Evolutionary conservation across 352 stramenopile genomes (phyloP).

Genomic region (Globisporangium okanoganense): DNA sequence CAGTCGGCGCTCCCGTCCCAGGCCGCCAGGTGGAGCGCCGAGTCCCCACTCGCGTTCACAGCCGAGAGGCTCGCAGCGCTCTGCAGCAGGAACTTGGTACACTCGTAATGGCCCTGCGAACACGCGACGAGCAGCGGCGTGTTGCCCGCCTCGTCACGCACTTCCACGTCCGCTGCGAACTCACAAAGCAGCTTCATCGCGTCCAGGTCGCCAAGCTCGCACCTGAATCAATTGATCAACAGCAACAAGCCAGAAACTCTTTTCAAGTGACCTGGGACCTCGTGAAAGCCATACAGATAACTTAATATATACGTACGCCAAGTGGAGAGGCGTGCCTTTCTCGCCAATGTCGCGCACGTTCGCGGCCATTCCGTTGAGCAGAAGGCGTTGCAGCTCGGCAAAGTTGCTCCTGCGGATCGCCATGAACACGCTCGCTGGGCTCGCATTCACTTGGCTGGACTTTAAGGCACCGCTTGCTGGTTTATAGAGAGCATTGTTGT

Average conservation of each 20-base stretch:
- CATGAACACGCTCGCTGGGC: slow-evolving; percentile 36
- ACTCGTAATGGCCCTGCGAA: slow-evolving; percentile 64
- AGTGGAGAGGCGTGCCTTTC: slow-evolving; percentile 64
- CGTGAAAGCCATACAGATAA: too few relatives aligned
- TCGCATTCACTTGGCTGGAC: background rate
- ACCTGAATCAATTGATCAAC: slow-evolving; percentile 26
- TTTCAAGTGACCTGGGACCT: too few relatives aligned
- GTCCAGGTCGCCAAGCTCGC: slow-evolving; percentile 61
- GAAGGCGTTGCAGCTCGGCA: slow-evolving; percentile 35
- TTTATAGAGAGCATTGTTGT: background rate
- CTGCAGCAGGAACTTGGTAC: slow-evolving; percentile 66
- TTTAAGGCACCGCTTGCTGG: background rate
- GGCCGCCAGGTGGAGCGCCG: slow-evolving; percentile 60
- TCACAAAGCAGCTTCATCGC: slow-evolving; percentile 64
- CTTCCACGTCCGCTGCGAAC: slow-evolving; percentile 59
- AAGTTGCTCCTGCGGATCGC: slow-evolving; percentile 45
- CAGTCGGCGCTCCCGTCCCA: slow-evolving; percentile 62
- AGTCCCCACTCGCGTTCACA: slow-evolving; percentile 42
- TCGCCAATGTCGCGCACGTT: slow-evolving; percentile 59
- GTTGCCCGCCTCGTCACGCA: slow-evolving; percentile 58
- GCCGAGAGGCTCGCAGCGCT: slow-evolving; percentile 52
- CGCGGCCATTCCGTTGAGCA: slow-evolving; percentile 44
- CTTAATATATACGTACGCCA: slow-evolving; percentile 63
- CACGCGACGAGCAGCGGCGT: slow-evolving; percentile 64
- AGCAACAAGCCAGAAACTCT: slow-evolving; percentile 10